A percentile compares a stretch with the other conserved stretches of the same genome.
Evolutionary conservation across 2,329 filamentous ascomycete species (phyloP).

Genomic region (Microdochium trichocladiopsis): DNA sequence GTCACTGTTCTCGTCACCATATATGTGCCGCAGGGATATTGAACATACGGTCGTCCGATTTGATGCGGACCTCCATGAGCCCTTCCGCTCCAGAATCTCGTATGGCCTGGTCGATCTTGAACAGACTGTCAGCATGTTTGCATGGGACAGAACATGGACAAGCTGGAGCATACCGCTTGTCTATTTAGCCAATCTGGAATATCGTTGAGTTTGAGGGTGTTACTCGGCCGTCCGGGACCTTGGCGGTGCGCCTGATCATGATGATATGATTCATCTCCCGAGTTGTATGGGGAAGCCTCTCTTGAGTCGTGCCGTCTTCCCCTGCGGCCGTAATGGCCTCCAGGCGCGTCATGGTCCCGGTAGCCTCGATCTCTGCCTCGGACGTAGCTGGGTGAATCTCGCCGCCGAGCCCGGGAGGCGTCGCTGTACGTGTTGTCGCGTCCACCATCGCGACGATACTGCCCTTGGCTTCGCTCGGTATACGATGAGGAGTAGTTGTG

Average conservation of each 20-base stretch:
- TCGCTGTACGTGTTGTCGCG: slow-evolving; percentile 4
- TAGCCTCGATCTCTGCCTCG: slow-evolving; percentile 12
- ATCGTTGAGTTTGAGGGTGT: slow-evolving; percentile 23
- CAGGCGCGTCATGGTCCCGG: slow-evolving; percentile 12
- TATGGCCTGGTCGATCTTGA: slow-evolving; percentile 21
- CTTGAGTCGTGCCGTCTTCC: slow-evolving; percentile 13
- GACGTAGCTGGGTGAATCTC: slow-evolving; percentile 8
- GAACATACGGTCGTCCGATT: slow-evolving; percentile 15
- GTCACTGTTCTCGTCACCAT: slow-evolving; percentile 12
- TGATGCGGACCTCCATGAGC: slow-evolving; percentile 22
- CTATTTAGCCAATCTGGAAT: slow-evolving; percentile 19
- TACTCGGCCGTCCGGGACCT: slow-evolving; percentile 20
- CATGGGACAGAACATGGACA: no score
- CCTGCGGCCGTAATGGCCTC: slow-evolving; percentile 11
- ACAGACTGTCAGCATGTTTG: not conserved
- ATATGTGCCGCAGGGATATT: not conserved
- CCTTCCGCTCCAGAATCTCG: slow-evolving; percentile 18
- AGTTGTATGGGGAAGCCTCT: slow-evolving; percentile 16
- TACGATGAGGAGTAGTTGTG: slow-evolving; percentile 4
- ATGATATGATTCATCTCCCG: slow-evolving; percentile 16
- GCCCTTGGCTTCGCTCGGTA: slow-evolving; percentile 11
- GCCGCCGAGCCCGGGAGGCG: slow-evolving; percentile 7
- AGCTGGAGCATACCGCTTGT: slow-evolving; percentile 14
- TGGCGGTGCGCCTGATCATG: slow-evolving; percentile 14
- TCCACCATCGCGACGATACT: slow-evolving; percentile 2